Conservation (phyloP, 129 eudicot genomes). For the Chrysanthemum makinoi region DNA sequence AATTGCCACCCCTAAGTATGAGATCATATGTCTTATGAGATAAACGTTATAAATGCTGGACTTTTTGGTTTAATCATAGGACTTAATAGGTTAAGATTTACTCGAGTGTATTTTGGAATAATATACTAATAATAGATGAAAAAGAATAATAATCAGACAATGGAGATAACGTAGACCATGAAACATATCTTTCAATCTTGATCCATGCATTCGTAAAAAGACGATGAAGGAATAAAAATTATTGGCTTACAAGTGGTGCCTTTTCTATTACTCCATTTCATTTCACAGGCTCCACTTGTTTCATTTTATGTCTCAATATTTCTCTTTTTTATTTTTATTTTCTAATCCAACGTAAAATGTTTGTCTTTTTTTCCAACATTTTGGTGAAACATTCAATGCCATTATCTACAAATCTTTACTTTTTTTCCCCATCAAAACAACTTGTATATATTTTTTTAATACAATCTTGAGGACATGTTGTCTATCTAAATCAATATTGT, state of each 20-base stretch:
- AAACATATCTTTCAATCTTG: constrained; percentile 24
- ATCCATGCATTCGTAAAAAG: constrained; percentile 25
- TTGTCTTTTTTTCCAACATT: neutral
- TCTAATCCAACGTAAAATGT: neutral
- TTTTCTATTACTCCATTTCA: neutral
- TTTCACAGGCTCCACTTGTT: constrained; percentile 24
- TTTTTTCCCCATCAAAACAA: too few species aligned
- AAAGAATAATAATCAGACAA: neutral
- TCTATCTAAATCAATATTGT: too few species aligned
- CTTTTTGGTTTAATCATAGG: too few species aligned
- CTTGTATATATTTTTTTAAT: too few species aligned
- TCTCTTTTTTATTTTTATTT: neutral
- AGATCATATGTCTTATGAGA: too few species aligned
- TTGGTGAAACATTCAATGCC: neutral
- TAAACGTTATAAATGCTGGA: too few species aligned
- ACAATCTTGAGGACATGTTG: too few species aligned
- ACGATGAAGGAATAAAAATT: constrained; percentile 11
- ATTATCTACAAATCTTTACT: too few species aligned
- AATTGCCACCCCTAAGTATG: too few species aligned
- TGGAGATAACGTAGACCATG: constrained; percentile 18
- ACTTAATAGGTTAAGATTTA: too few species aligned
- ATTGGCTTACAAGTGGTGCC: constrained; percentile 21
- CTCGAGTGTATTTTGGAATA: neutral
- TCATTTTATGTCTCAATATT: constrained; percentile 21
- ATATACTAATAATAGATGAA: neutral